A percentile compares a stretch with the other conserved stretches of the same genome.
Conservation (phyloP, 139 green algal species). For the Picocystis salinarum region DNA sequence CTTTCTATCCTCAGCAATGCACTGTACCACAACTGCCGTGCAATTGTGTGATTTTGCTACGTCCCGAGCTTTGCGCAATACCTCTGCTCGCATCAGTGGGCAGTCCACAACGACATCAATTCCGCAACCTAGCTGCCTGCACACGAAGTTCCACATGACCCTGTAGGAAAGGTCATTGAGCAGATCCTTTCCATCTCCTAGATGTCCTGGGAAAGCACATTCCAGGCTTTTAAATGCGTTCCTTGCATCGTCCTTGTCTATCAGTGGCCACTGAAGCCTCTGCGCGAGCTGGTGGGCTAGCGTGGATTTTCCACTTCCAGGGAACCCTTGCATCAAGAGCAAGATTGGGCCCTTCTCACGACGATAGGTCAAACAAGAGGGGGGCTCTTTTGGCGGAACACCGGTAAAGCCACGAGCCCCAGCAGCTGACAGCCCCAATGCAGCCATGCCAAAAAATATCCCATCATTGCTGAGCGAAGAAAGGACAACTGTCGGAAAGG, state of each 20-base stretch:
- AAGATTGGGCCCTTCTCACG: slow-evolving; percentile 11
- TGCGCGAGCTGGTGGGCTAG: slow-evolving; percentile 20
- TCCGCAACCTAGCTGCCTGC: slow-evolving; percentile 25
- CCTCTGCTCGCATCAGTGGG: slow-evolving; percentile 28
- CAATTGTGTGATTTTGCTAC: too few relatives aligned
- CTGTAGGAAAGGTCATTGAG: slow-evolving; percentile 52
- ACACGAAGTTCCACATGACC: slow-evolving; percentile 36
- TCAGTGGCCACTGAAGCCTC: slow-evolving; percentile 26
- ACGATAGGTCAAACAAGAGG: too few relatives aligned
- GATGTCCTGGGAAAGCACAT: slow-evolving; percentile 7
- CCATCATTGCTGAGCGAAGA: too few relatives aligned
- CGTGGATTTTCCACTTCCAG: slow-evolving; percentile 30
- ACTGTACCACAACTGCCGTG: too few relatives aligned
- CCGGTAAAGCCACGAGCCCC: too few relatives aligned
- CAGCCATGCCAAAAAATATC: too few relatives aligned
- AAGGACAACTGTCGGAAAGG: too few relatives aligned
- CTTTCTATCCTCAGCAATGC: too few relatives aligned
- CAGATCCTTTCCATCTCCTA: slow-evolving; percentile 5
- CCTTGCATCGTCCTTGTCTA: slow-evolving; percentile 60
- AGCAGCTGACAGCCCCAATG: too few relatives aligned
- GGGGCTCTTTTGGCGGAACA: too few relatives aligned
- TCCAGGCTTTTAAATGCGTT: too few relatives aligned
- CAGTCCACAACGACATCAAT: slow-evolving; percentile 40
- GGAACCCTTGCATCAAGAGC: slow-evolving; percentile 32
- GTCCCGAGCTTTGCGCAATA: too few relatives aligned